Base-by-base conservation (phyloP, 2,329 filamentous ascomycete genomes). In the Alternaria postmessia region DNA sequence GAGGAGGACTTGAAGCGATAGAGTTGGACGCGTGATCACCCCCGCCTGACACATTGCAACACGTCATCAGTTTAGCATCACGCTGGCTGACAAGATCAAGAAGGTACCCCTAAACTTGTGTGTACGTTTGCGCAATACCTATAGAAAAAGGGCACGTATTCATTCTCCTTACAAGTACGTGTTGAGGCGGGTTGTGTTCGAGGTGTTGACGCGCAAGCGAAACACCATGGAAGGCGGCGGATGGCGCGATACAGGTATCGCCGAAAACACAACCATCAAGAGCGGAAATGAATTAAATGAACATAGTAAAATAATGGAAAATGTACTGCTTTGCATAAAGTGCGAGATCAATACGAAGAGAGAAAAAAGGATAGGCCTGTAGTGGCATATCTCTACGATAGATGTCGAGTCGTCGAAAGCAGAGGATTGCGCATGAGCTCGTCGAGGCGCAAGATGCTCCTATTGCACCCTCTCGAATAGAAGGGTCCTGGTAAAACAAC, bases 11-110 rank as follows among this genome's bases (percentile, higher is more conserved):
- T 51, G 22, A 48, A 57, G 34, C 46, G 46, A 36, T 11, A 49
- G 46, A 49, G 34, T n/a, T 38, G 20, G 22, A 49, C 57, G 57
- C 55, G 64, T 62, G 61, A 59, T 56, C 47, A 38, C 48, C 30
- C 53, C 53, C 62, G 61, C 59, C 59, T 62, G 54, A 62, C 59
- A 56, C 52, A 46, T 39, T 53, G 34, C 28, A 52, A 36, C 58
- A 53, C 58, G 53, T 61, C 58, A 49, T 49, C 46, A 36, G 34
- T 49, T 52, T 18, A 24, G 42, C 38, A 54, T 12, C 16, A 18
- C 22, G 42, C 51, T 32, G 53, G 18, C 38, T 30, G 22, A 46
- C 18, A 28, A 18, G 20, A 47, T 30, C 36, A 30, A 44, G 54
- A 36, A 47, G n/a, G 47, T 20, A n/a, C 34, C 24, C 22, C 5